Base-by-base conservation (phyloP, 192 early-diverging fungal genomes). In the Rhizoclosmatium sp. region DNA sequence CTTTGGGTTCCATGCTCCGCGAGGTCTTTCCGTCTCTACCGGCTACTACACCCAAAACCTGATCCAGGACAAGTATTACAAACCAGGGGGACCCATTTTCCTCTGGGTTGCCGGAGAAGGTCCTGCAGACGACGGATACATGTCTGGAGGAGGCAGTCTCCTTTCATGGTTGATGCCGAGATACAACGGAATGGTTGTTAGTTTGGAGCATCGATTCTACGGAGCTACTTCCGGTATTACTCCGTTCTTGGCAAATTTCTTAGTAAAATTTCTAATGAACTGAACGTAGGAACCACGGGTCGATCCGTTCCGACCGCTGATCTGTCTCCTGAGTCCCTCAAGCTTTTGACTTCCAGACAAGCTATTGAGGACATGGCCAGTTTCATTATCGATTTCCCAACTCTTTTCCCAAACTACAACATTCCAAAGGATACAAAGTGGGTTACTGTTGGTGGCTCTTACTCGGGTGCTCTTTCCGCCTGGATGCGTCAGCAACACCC, bases 351-450 rank as follows among this genome's bases (percentile, higher is more conserved):
- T 0, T 19, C 46, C 46, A 21, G 64, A 7, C 73, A 75, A 75
- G 73, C 73, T 19, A 47, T 75, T 64, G 73, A 75, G 46, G 73
- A 75, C 60, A 64, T 64, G 59, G 73, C 61, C 16, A 14, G 42
- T 9, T 64, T 75, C 46, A 41, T 75, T 23, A 7, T 10, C 2
- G 9, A 44, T 2, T 75, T 75, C 47, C 59, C 73, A 2, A 2
- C 59, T 2, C 12, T 44, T 14, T 75, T 75, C 46, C 73, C 73
- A n/a, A 12, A 72, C 5, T 72, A 72, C 70, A 72, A 72, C 58
- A 10, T 64, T 31, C 5, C 41, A 16, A 14, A 12, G 0, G 47
- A 41, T 14, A 64, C 60, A n/a, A 64, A 23, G 44, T 75, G 58
- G 59, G 23, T 64, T 42, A 21, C 23, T 40, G 64, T 75, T 47